phyloP scores from a whole-genome alignment of 1,284 basidiomycete species.

The Mycosarcoma mackinlayi region DNA sequence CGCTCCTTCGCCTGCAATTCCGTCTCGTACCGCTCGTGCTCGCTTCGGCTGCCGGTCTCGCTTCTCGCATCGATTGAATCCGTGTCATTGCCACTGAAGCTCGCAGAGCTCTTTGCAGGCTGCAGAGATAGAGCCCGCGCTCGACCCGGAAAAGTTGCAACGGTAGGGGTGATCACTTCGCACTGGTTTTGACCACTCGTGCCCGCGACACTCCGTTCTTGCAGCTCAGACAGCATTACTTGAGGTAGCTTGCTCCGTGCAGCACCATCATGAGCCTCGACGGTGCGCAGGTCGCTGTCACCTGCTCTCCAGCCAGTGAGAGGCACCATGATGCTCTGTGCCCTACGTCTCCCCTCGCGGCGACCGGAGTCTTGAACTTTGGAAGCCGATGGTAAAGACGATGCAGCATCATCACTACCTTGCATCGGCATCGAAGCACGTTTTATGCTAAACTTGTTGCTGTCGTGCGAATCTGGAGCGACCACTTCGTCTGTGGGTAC shows the following conservation, averaged over 20 bases:
- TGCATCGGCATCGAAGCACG: background rate
- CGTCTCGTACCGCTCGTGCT: too few species aligned
- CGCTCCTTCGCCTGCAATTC: too few species aligned
- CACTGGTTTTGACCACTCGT: background rate
- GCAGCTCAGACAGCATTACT: slow-evolving; percentile 11
- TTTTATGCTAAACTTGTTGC: background rate
- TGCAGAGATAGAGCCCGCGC: slow-evolving; percentile 18
- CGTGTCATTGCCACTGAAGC: too few species aligned
- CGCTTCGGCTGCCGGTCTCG: too few species aligned
- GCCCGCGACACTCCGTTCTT: too few species aligned
- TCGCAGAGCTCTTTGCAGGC: too few species aligned
- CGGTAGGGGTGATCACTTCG: slow-evolving; percentile 31
- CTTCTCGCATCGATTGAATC: background rate
- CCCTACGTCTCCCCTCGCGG: slow-evolving; percentile 14
- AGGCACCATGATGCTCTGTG: slow-evolving; percentile 30
- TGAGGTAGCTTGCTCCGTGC: slow-evolving; percentile 6
- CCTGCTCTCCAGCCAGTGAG: slow-evolving; percentile 33
- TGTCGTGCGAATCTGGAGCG: background rate
- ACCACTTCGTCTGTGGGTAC: slow-evolving; percentile 10
- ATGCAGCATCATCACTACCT: background rate
- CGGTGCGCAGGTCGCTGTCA: slow-evolving; percentile 5
- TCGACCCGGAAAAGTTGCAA: slow-evolving; percentile 21
- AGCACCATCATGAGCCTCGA: background rate
- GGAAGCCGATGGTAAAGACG: background rate
- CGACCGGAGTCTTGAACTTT: background rate